Evolutionary conservation across 441 rosid genomes (phyloP).

Genomic region (Daphne laureola): DNA sequence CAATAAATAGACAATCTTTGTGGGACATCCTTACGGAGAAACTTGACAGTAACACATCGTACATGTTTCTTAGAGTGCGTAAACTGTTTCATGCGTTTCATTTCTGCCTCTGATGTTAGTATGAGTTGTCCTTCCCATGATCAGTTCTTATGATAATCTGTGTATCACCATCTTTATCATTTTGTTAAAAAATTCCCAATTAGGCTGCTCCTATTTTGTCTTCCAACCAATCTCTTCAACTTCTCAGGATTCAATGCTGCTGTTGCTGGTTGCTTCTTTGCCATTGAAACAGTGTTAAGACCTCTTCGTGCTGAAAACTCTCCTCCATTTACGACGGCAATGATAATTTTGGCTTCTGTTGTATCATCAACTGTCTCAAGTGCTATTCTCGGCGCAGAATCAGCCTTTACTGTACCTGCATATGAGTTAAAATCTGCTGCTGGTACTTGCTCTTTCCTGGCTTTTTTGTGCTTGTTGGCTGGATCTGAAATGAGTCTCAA

Average conservation of each 20-base stretch:
- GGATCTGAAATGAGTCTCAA: no score
- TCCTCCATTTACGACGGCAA: conserved; percentile 95
- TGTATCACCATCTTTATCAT: no score
- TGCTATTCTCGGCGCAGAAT: conserved; percentile 79
- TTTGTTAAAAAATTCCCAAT: background rate
- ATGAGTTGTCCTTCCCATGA: no score
- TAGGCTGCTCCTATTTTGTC: background rate
- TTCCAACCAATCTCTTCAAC: conserved; percentile 5
- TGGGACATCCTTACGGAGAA: no score
- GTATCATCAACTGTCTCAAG: conserved; percentile 92
- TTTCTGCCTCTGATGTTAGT: no score
- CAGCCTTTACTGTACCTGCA: conserved; percentile 88
- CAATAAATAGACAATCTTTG: no score
- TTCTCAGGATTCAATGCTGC: conserved; percentile 91
- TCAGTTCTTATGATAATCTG: no score
- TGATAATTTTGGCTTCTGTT: conserved; percentile 95
- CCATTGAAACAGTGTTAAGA: conserved; percentile 86
- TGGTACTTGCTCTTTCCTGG: conserved; percentile 33
- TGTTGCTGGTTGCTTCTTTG: conserved; percentile 96
- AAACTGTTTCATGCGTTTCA: no score
- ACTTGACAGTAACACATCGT: no score
- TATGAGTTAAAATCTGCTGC: conserved; percentile 98
- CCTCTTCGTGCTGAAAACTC: conserved; percentile 94
- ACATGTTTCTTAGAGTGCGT: no score
- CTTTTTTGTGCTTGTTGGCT: conserved; percentile 2